Evolutionary conservation across 257 asterid genomes (phyloP), one percentile per base, ranked within the genome.

Genomic region (Echium plantagineum): DNA sequence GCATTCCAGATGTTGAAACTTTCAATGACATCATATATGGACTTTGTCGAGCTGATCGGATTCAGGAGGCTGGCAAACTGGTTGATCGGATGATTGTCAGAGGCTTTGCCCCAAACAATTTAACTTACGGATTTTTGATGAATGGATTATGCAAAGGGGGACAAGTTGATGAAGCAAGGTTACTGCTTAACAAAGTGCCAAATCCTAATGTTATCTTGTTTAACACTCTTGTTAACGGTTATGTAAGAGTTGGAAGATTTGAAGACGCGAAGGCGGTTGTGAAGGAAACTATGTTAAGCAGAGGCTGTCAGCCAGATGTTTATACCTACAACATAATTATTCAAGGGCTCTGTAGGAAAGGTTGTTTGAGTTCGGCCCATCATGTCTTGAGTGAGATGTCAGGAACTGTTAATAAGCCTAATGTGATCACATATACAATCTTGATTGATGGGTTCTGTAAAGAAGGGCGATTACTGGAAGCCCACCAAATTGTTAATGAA

Each of bases 41-140:
- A 59, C 93, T 88, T 67, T 91, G 98, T 60, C 80, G 71, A 31
- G 75, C 72, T 68, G 76, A 72, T 67, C 86, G 98, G 61, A 77
- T 85, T 65, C 88, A 76, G 5, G 98, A 91, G 73, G 96, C 96
- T 61, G 91, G 84, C n/a, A 91, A 84, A 70, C 60, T 91, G 62
- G 88, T 85, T 57, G 95, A 91, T 73, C 85, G 96, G 71, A 91
- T 88, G 98, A 78, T 82, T 57, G 65, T 80, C 55, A 80, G 94
- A 8, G 91, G 89, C 48, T 79, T 88, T 57, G 54, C 64, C 60
- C 98, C 98, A 7, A 86, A 85, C 71, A 72, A 80, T 58, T 76
- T 91, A 54, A 91, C 95, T 62, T 91, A 82, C 48, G 98, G 96
- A 56, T 83, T 83, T 74, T 42, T 91, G 66, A 78, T 91, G 89